Base-by-base conservation (phyloP, 2,329 filamentous ascomycete genomes). In the Alternaria hordeiaustralica region DNA sequence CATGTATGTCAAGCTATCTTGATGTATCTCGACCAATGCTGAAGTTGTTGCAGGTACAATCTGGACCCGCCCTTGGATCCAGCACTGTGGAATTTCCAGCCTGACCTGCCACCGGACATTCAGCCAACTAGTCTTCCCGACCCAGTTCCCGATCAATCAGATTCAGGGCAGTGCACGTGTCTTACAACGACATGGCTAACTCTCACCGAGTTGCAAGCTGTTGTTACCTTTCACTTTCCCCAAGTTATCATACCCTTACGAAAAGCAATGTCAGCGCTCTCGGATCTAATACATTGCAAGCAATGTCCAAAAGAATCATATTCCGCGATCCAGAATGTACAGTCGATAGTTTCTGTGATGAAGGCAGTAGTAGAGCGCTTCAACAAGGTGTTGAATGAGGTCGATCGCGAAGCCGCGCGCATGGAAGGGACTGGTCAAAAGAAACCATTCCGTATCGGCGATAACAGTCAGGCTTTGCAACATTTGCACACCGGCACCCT, bases 101-200 rank as follows among this genome's bases (percentile, higher is more conserved):
- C 43, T 33, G 15, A 53, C n/a, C 10, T 43, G 6, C 58, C 61
- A 46, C 26, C 45, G 49, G 18, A 53, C 15, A 15, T 36, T 7
- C 33, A 55, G 44, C 13, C 49, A 30, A 49, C 33, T 44, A 55
- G 33, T 55, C 20, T 59, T 30, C 9, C 41, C 21, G 26, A 58
- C 13, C 53, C 63, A 23, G 26, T 60, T 11, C 23, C 62, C 8
- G 18, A 51, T 45, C 61, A 60, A 18, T 21, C 61, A 58, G 61
- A 71, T 12, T 46, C 61, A 44, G 66, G 26, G 20, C 71, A 72
- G 13, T 85, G 83, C 69, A 78, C 79, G 54, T 85, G 84, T 64
- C 79, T 85, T 33, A 81, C 80, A 9, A 77, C 78, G n/a, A 81
- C 82, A 59, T 85, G 84, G 67, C 75, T 85, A 3, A 80, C 80